These are phyloP conservation scores for Aspergillus sp. DNA, from an alignment of 2,329 filamentous ascomycete species.

Conservation along the genomic window DNA sequence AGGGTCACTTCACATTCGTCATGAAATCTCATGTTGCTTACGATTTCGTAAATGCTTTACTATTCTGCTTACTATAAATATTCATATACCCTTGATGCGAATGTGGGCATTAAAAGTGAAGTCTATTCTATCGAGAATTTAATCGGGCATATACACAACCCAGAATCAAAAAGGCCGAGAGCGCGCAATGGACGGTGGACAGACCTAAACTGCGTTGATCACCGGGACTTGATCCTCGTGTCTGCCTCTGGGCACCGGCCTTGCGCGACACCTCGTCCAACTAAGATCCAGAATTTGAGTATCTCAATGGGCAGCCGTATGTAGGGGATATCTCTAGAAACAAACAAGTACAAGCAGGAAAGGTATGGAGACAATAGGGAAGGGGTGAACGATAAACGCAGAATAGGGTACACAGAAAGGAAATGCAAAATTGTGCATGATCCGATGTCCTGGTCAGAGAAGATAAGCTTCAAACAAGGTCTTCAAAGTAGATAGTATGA, in stretches of 20 bases:
- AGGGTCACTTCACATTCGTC: neutral
- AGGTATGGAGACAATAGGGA: conserved; percentile 4
- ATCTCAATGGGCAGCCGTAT: neutral
- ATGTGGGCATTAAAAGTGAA: neutral
- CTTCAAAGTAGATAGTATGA: neutral
- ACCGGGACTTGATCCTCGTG: conserved; percentile 12
- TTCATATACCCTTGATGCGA: neutral
- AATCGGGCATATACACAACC: neutral
- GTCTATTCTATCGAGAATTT: conserved; percentile 15
- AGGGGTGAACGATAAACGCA: conserved; percentile 9
- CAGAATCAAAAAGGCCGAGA: neutral
- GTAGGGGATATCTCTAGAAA: conserved; percentile 10
- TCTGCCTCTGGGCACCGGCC: conserved; percentile 18
- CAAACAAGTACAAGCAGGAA: neutral
- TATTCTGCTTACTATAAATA: too few species aligned
- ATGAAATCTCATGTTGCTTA: neutral
- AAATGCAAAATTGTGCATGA: conserved; percentile 13
- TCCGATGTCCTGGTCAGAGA: neutral
- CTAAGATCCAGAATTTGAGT: conserved; percentile 2
- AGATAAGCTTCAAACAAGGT: neutral
- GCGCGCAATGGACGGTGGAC: neutral
- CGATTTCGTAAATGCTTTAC: neutral
- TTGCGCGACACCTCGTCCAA: conserved; percentile 4
- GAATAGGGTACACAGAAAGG: conserved; percentile 19
- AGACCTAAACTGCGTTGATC: conserved; percentile 9